A percentile compares a stretch with the other conserved stretches of the same genome.
phyloP scores from a whole-genome alignment of 805 yeast species.

The Wickerhamiella alocasiicola region DNA sequence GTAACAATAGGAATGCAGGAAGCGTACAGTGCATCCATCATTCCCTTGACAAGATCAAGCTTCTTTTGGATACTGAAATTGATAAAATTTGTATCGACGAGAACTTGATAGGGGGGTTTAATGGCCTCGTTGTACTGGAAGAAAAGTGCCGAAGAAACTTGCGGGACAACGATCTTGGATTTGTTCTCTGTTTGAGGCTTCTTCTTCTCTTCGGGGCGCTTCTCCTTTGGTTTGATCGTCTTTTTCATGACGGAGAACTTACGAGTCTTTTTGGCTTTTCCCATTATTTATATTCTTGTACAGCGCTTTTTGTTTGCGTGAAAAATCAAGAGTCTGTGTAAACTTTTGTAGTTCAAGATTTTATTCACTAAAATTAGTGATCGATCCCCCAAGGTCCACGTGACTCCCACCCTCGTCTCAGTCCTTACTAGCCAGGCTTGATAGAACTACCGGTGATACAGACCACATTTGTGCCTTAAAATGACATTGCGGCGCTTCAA shows the following conservation, averaged over 20 bases:
- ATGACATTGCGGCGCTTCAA: conserved; percentile 84
- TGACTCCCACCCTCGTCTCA: too few relatives aligned
- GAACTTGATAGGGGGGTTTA: conserved; percentile 95
- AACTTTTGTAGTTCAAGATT: too few relatives aligned
- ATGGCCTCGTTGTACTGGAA: conserved; percentile 90
- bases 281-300: conserved; percentile 45
- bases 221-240: conserved; percentile 60
- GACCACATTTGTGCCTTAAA: too few relatives aligned
- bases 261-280: conserved; percentile 93
- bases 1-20: conserved; percentile 92
- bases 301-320: too few relatives aligned
- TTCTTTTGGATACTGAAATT: conserved; percentile 94
- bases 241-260: conserved; percentile 91
- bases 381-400: too few relatives aligned
- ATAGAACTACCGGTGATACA: conserved; percentile 12
- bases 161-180: conserved; percentile 70
- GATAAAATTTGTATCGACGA: conserved; percentile 92
- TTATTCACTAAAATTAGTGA: too few relatives aligned
- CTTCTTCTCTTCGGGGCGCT: conserved; percentile 34
- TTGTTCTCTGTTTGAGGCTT: conserved; percentile 30
- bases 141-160: conserved; percentile 88
- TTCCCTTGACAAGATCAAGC: conserved; percentile 85
- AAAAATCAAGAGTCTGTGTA: too few relatives aligned
- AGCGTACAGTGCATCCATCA: conserved; percentile 92
- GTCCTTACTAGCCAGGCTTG: too few relatives aligned